Percentiles rank a stretch among this genome's conserved stretches.
Evolutionary conservation across 1,284 basidiomycete species (phyloP).

Genomic region (Boletus semigastroideus): DNA sequence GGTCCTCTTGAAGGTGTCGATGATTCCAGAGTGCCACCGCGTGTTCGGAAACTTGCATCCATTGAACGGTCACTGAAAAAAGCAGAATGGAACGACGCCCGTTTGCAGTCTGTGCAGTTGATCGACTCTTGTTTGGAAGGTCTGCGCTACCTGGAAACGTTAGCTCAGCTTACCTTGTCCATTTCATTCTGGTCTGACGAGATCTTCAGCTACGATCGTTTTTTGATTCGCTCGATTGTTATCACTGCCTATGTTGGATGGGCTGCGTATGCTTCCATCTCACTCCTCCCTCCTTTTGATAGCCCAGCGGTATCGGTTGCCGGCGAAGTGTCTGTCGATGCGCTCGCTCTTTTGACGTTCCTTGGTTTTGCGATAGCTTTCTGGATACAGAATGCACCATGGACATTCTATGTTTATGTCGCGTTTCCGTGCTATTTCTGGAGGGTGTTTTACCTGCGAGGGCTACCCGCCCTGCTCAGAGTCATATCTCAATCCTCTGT

Average conservation of each 20-base stretch:
- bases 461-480: constrained; percentile 26
- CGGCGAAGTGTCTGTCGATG: constrained; percentile 8
- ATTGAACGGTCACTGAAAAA: constrained; percentile 47
- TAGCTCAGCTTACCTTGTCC: constrained; percentile 1
- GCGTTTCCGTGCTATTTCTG: constrained; percentile 79
- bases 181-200: constrained; percentile 15
- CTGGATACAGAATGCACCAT: constrained; percentile 61
- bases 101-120: constrained; percentile 51
- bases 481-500: constrained; percentile 23
- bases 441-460: constrained; percentile 46
- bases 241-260: constrained; percentile 77
- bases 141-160: constrained; percentile 82
- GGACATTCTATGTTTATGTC: constrained; percentile 78
- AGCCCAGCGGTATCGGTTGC: not conserved
- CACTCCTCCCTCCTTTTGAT: constrained; percentile 40
- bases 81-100: constrained; percentile 50
- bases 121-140: constrained; percentile 63
- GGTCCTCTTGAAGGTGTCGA: constrained; percentile 35
- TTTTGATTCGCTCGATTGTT: constrained; percentile 70
- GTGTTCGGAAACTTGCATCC: constrained; percentile 31
- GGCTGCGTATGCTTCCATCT: constrained; percentile 63
- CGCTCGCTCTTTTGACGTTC: constrained; percentile 35
- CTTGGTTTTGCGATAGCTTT: constrained; percentile 53
- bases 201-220: constrained; percentile 64
- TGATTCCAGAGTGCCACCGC: constrained; percentile 26